Evolutionary conservation across 768 basidiomycete genomes (phyloP), one percentile per base, ranked within the genome.

Genomic region (Collybia sordida): DNA sequence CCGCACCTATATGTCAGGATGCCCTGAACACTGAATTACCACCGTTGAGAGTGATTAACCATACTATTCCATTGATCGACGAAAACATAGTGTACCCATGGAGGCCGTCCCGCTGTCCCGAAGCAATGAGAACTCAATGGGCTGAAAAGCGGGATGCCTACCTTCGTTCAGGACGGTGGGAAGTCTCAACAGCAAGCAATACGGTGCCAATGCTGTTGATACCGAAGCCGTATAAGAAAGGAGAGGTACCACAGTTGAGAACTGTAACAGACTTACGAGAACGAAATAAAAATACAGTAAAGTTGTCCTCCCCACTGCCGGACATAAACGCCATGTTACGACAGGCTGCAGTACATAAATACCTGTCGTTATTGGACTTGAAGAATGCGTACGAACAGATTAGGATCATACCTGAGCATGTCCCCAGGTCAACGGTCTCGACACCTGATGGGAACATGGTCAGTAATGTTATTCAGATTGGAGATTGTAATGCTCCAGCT

Each of bases 351-450:
- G 21, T 49, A 53, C 52, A 61, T 51, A 53, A n/a, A 53, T 62
- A 53, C 45, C 38, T 23, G 42, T 68, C 68, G 0, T 59, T 66
- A 18, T 51, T 74, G 0, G 71, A 75, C 48, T 44, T 62, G 28
- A 58, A 62, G 11, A 59, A 66, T 31, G 69, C 69, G 1, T 75
- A 72, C 50, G 67, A 77, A 54, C 73, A 75, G 35, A 64, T 65
- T 17, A 22, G 58, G 0, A 53, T 66, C 3, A 47, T 52, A 3
- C 61, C 61, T 9, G 56, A 61, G 15, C 54, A 67, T 42, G 61
- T 65, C 3, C 5, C 27, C 1, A 23, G 51, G 0, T 55, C 60
- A 6, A 36, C 56, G 0, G 54, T 66, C 2, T 56, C 57, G 0
- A 66, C 62, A 6, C 62, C 62, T 3, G 58, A 64, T 45, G 62